Base-by-base conservation (phyloP, 208 protist species). In the Leishmania mexicana region DNA sequence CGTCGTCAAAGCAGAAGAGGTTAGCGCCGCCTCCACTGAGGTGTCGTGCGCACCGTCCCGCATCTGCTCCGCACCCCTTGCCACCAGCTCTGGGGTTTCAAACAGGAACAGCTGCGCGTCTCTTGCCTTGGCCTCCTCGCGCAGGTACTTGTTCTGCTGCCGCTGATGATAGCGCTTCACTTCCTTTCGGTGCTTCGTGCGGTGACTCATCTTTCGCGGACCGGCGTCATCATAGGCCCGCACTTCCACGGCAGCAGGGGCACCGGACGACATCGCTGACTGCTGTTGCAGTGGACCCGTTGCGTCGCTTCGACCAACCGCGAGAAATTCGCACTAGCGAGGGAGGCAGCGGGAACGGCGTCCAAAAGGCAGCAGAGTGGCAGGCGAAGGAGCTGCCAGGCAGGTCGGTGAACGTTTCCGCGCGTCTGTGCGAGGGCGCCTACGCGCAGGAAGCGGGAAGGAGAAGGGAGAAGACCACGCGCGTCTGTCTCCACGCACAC, bases 151-250 rank as follows among this genome's bases (percentile, higher is more conserved):
- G 71, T 89, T 90, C 17, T 83, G 84, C 57, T 90, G 87, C 38
- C 90, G 84, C 75, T 91, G 88, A 19, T 89, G 79, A 84, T 94
- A 95, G 31, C 89, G 88, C 75, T 94, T 95, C n/a, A 97, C 92
- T 67, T 93, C 89, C 35, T 89, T 88, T 1, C 94, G 85, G 81
- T 95, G 94, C 75, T 93, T 88, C 11, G 87, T 85, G 57, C 92
- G 88, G 78, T 83, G 79, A 24, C 45, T 80, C 49, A 40, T 24
- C 74, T 78, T 42, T 78, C 31, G 4, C 49, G 3, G 19, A 2
- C 53, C 54, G n/a, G 7, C 35, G 1, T 45, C 70, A 38, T 54
- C 28, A 53, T 54, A 28, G 47, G 45, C 11, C 3, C 2, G 70
- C 28, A 38, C 28, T 17, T 53, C 40, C 10, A 19, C 45, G 28